Evolutionary conservation across 2,329 filamentous ascomycete species (phyloP), one percentile per base, ranked within the genome.

Genomic region (Clarireedia paspali): DNA sequence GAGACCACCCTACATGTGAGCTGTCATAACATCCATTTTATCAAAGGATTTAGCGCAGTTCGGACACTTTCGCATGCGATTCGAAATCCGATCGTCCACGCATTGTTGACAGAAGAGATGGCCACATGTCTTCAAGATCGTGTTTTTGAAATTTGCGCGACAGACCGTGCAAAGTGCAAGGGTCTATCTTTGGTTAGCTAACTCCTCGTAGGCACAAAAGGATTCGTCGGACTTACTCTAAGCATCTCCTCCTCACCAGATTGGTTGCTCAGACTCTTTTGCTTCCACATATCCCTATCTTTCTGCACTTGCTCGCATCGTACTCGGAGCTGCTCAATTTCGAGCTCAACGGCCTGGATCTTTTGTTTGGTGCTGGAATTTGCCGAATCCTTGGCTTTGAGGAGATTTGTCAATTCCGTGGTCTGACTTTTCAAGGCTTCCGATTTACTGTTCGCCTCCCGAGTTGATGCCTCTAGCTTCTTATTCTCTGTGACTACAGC

Each of bases 31-130:
- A 70, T 99, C 94, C 72, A 88, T 88, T 70, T 84, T 88, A 66
- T 95, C 92, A 70, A 99, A 99, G 4, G 89, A 84, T 72, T 88
- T 88, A 66, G 88, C 90, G 77, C 95, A 99, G 64, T 89, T 92
- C 2, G 94, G 94, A 68, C 94, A 99, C 72, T 97, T 97, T 63
- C 94, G 83, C 74, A 92, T 91, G 38, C 94, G 88, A 67, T 94
- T 95, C 47, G 83, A 84, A 59, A 96, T 84, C 56, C 94, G 85
- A 67, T 95, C 88, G 62, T 96, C 89, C 24, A 97, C 88, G 69
- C 94, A 99, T 48, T 84, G 80, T 67, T 86, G 85, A 79, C 94
- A 99, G 72, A 97, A 96, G 49, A 95, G 82, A 71, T 99, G 94
- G 1, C 94, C 94, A 70, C 94, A 99, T 0, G 89, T 91, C 74